These are phyloP conservation scores for Hypoxylon sp. DNA, from an alignment of 2,329 filamentous ascomycete genomes.

Conservation along the genomic window DNA sequence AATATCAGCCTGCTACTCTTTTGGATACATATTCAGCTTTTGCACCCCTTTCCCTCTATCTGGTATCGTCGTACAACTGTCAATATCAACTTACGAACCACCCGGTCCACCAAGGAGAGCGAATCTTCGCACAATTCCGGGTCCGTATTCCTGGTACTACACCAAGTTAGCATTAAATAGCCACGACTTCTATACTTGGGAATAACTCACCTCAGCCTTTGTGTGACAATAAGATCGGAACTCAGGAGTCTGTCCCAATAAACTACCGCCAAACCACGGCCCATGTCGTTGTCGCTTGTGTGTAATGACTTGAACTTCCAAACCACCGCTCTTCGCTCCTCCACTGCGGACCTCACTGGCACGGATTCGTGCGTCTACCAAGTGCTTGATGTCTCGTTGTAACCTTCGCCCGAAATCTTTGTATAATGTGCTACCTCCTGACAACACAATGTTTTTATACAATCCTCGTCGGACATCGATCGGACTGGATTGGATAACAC, in stretches of 20 bases:
- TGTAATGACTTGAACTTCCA: slow-evolving; percentile 97
- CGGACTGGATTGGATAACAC: slow-evolving; percentile 96
- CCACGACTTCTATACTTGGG: neutral
- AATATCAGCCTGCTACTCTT: slow-evolving; percentile 40
- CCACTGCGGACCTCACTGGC: slow-evolving; percentile 93
- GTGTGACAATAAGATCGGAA: slow-evolving; percentile 99
- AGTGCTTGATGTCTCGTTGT: slow-evolving; percentile 96
- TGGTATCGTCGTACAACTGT: slow-evolving; percentile 33
- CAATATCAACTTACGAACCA: slow-evolving; percentile 69
- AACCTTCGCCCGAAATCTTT: slow-evolving; percentile 97
- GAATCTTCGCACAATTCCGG: slow-evolving; percentile 94
- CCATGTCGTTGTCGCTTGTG: slow-evolving; percentile 98
- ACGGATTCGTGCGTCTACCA: slow-evolving; percentile 93
- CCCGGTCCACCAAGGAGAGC: slow-evolving; percentile 93
- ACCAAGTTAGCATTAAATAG: slow-evolving; percentile 30
- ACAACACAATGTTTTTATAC: slow-evolving; percentile 99
- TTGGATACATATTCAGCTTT: slow-evolving; percentile 43
- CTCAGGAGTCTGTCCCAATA: slow-evolving; percentile 96
- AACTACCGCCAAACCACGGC: slow-evolving; percentile 97
- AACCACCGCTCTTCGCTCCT: slow-evolving; percentile 90
- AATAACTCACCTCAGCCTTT: slow-evolving; percentile 75
- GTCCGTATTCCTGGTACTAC: slow-evolving; percentile 94
- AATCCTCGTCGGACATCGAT: slow-evolving; percentile 97
- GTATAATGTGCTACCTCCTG: slow-evolving; percentile 96
- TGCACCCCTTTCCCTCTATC: slow-evolving; percentile 40